Base-by-base conservation (phyloP, 1,139 yeast genomes). In the Taphrina wiesneri region DNA sequence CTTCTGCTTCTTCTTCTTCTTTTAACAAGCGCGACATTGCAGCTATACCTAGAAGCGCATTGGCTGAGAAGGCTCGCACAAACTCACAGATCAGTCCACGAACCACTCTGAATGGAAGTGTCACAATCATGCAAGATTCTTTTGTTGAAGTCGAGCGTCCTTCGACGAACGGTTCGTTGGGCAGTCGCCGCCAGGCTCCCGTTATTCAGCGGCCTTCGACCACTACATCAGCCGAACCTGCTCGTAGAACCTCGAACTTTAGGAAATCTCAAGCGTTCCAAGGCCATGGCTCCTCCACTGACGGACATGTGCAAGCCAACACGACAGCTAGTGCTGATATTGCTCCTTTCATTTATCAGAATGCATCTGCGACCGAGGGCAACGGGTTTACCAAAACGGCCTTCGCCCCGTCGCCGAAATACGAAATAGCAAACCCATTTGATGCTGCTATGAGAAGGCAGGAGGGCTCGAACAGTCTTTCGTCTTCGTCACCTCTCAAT, bases 321-420 rank as follows among this genome's bases (percentile, higher is more conserved):
- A 9, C 25, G 25, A 23, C 6, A 21, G 13, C 49, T 4, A 21
- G 26, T n/a, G 54, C 39, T 19, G 36, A 17, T 15, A 32, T 54
- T 17, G 49, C 49, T 39, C 59, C 59, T 6, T 54, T 54, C 34
- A 36, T 54, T 19, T 54, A 54, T 32, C 57, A 53, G 26, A n/a
- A 41, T n/a, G 17, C 9, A 15, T 41, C 46, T 7, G 5, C 9
- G 3, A 11, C 15, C 6, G 36, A 32, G 15, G 15, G 15, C 1
- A 11, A 15, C 36, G 15, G n/a, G n/a, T n/a, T n/a, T n/a, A n/a
- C n/a, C n/a, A n/a, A n/a, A n/a, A n/a, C n/a, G n/a, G n/a, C n/a
- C n/a, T 6, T 17, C 9, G 5, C 23, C 52, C 6, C 52, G 30
- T n/a, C n/a, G n/a, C 36, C 36, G 9, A n/a, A 21, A 34, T 9